Evolutionary conservation across 2,329 filamentous ascomycete species (phyloP), one percentile per base, ranked within the genome.

Genomic region (Xylariales sp.): DNA sequence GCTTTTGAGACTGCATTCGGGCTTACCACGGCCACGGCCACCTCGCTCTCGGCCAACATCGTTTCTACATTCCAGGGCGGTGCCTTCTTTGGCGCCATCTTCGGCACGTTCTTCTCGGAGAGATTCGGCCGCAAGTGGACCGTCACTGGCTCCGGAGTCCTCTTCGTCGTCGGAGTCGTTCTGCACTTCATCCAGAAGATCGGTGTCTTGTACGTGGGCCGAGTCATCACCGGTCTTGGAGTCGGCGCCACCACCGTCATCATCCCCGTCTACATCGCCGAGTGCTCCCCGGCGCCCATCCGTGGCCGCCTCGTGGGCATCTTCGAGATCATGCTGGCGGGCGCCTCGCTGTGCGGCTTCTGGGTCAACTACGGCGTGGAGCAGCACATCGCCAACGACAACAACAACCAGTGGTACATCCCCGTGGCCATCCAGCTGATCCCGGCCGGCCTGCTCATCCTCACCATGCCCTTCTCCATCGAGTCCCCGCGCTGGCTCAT

Each of bases 231-330:
- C 2, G 76, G 76, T 2, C 67, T 75, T 52, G 76, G 73, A 15
- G 69, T 76, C 31, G 76, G 75, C n/a, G 55, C 74, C 28, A 66
- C 78, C 50, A 73, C 69, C 7, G 76, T 74, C 50, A 74, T 72
- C 5, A 74, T 83, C 3, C 80, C 78, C 4, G 70, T 78, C 23
- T 83, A 83, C 52, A 78, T 81, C 41, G 74, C 78, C 8, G 80
- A 83, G 52, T 71, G 76, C 38, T 76, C 78, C 0, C 67, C 76
- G 47, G 69, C 77, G 1, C 71, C 70, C 3, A 77, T 72, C 37
- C 69, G 79, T 48, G 78, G 78, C 48, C 62, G 76, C 18, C 67
- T 78, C 4, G 74, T 75, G 6, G 75, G 75, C 12, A 53, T 76
- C 19, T 74, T 66, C 47, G 65, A 68, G 42, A 60, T 78, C 7